A percentile compares a stretch with the other conserved stretches of the same genome.
phyloP scores from a whole-genome alignment of 1,284 basidiomycete genomes.

The Porodaedalea pini region DNA sequence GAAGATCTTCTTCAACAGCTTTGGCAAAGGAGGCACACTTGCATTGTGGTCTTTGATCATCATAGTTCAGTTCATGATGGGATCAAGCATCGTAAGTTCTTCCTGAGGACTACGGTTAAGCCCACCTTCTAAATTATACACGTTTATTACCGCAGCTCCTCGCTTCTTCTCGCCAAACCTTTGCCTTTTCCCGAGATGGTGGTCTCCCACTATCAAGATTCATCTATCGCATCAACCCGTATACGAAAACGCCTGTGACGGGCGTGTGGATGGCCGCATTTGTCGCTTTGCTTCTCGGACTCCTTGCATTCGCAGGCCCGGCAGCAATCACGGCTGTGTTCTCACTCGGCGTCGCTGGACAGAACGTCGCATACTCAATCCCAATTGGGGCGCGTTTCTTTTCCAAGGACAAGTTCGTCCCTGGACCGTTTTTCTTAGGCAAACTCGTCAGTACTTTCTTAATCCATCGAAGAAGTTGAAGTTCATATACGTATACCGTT shows the following conservation, averaged over 20 bases:
- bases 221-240: constrained; percentile 34
- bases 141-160: constrained; percentile 22
- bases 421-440: constrained; percentile 31
- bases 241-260: constrained; percentile 29
- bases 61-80: constrained; percentile 34
- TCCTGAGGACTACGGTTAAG: no score
- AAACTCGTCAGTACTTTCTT: constrained; percentile 23
- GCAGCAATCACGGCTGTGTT: constrained; percentile 33
- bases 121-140: no score
- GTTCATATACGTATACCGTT: background rate
- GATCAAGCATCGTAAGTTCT: constrained; percentile 29
- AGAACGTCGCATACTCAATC: constrained; percentile 28
- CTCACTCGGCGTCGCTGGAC: constrained; percentile 25
- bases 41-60: constrained; percentile 30
- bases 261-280: constrained; percentile 31
- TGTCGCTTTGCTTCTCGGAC: constrained; percentile 27
- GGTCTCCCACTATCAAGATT: constrained; percentile 41
- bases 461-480: background rate
- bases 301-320: constrained; percentile 32
- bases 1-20: constrained; percentile 30
- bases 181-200: constrained; percentile 45
- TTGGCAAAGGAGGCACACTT: constrained; percentile 27
- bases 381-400: constrained; percentile 30
- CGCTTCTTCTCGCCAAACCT: constrained; percentile 39
- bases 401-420: constrained; percentile 26